Evolutionary conservation across 768 basidiomycete species (phyloP), one percentile per base, ranked within the genome.

Genomic region (Brasilioporus rufonigricans): DNA sequence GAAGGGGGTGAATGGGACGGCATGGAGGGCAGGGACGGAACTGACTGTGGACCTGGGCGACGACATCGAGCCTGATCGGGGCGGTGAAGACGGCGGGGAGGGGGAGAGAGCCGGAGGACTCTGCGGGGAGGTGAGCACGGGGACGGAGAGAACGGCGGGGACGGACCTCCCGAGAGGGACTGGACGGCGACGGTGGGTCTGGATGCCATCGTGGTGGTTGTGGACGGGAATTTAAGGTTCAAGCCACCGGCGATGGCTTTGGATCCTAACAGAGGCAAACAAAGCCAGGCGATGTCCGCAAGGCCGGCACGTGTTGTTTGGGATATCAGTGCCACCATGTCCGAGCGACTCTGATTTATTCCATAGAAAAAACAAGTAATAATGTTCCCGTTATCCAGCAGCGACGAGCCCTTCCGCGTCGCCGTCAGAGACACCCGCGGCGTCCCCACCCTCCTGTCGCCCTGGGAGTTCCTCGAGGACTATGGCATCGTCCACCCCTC

Each of bases 21-120:
- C 11, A 16, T 12, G 14, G 0, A 21, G 33, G 50, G 23, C n/a
- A 29, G n/a, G 46, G 35, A 44, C 33, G 11, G n/a, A 70, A 85
- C 92, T 78, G 74, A 98, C 97, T 99, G 91, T 98, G 95, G 56
- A 99, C 93, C 76, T 94, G 93, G 58, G 91, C 84, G 65, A 99
- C 96, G 62, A 99, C 94, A 83, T 99, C 97, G 71, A 96, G 86
- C 76, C 97, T 84, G 77, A 99, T 98, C 68, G 97, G 96, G 36
- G 96, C 97, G 66, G 93, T 95, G 70, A 99, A 80, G 71, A 99
- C 97, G 67, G 93, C 93, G 49, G 96, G 93, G 65, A 95, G 89
- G 53, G 92, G 90, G 50, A 95, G 85, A 44, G 93, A 96, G 73
- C 83, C 80, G 39, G 93, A 91, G 41, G 89, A 79, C 82, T 93